phyloP scores from a whole-genome alignment of 176 grass and related monocot species.

The Olyra latifolia region DNA sequence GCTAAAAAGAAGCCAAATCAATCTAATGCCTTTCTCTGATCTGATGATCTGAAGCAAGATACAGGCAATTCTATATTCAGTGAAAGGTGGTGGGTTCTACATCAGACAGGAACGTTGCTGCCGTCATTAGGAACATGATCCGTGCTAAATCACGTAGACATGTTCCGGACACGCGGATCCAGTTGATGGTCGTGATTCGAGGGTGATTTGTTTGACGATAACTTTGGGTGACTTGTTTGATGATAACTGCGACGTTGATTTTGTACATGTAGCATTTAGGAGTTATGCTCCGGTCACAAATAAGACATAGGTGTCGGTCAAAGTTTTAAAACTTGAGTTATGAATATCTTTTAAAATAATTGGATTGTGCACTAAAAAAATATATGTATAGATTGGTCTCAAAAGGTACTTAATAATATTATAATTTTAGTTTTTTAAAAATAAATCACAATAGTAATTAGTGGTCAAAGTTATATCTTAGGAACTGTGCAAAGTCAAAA shows the following conservation, averaged over 20 bases:
- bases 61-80: constrained; percentile 13
- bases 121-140: not conserved
- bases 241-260: not conserved
- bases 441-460: too few species aligned
- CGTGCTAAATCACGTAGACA: not conserved
- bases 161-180: not conserved
- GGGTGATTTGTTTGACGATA: not conserved
- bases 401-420: too few species aligned
- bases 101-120: not conserved
- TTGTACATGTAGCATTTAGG: not conserved
- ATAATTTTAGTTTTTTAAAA: too few species aligned
- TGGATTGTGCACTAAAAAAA: too few species aligned
- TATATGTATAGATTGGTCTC: too few species aligned
- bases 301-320: too few species aligned
- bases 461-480: too few species aligned
- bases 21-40: constrained; percentile 28
- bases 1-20: constrained; percentile 40
- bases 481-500: too few species aligned
- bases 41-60: constrained; percentile 16
- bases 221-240: not conserved
- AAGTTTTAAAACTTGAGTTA: too few species aligned
- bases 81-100: not conserved
- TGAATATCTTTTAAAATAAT: too few species aligned
- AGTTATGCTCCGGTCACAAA: too few species aligned
- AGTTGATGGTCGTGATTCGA: not conserved